Base-by-base conservation (phyloP, 129 eudicot species). In the Escallonia herrerae region DNA sequence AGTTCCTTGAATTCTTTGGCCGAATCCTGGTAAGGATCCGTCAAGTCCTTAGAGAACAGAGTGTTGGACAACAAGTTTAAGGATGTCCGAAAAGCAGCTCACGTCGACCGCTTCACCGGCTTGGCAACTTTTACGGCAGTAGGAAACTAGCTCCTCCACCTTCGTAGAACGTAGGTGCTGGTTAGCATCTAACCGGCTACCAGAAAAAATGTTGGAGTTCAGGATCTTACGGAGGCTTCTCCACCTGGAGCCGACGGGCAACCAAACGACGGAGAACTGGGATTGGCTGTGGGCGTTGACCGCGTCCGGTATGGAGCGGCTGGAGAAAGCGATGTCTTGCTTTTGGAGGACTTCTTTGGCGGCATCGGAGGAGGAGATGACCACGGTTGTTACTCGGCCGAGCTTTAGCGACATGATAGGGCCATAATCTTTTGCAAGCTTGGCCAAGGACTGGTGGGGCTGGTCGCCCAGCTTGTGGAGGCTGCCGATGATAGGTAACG, bases 291-390 rank as follows among this genome's bases (percentile, higher is more conserved):
- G 56, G 40, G 70, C 70, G n/a, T 37, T 59, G 46, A 63, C 3
- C 0, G 75, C 56, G 9, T 72, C 70, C 13, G 58, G 43, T 2
- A 56, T 5, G 9, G n/a, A 44, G 15, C 74, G 15, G 58, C 43
- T 61, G 10, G 74, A 72, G 57, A 78, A 72, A 4, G 62, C 58
- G 9, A 61, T 42, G 61, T 66, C 78, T 47, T 72, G 63, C 38
- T 72, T 72, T 37, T 67, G 60, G 4, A 77, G 70, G 56, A 73
- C 70, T 61, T 77, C 61, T 49, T 61, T 63, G 14, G 78, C 78
- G 5, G 15, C 7, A 39, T 14, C 14, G 7, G 70, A 7, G 3
- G 78, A 72, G 6, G 78, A 78, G 56, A 66, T 67, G 5, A 78
- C 68, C 9, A 72, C 64, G 1, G 82, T 67, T 1, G 65, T 63